Conservation (phyloP, 1,284 basidiomycete genomes). For the Singerocomus inundabilis region DNA sequence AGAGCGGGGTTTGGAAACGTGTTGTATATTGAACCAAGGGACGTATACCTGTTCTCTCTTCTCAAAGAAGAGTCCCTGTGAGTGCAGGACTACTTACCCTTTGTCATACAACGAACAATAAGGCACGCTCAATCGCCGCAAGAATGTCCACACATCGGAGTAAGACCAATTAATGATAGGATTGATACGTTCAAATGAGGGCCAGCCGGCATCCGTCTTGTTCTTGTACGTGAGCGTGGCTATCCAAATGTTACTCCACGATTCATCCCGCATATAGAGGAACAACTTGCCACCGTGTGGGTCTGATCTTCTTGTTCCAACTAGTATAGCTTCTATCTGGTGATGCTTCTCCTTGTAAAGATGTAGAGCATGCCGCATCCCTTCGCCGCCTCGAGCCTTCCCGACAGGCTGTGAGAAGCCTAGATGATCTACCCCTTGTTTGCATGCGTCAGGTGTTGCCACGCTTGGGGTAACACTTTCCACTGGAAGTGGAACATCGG, state of each 20-base stretch:
- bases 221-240: conserved; percentile 69
- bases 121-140: conserved; percentile 72
- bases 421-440: conserved; percentile 1
- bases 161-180: conserved; percentile 97
- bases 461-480: conserved; percentile 34
- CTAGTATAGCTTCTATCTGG: conserved; percentile 76
- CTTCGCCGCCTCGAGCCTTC: conserved; percentile 62
- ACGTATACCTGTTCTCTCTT: conserved; percentile 76
- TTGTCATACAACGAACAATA: conserved; percentile 92
- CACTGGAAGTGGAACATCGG: conserved; percentile 33
- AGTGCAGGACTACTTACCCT: conserved; percentile 56
- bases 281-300: conserved; percentile 82
- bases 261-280: background rate
- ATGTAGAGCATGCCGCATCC: conserved; percentile 81
- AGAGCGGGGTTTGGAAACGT: conserved; percentile 91
- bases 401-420: conserved; percentile 36
- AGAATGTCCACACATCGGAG: conserved; percentile 85
- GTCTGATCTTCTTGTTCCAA: conserved; percentile 87
- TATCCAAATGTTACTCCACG: conserved; percentile 28
- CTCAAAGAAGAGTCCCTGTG: background rate
- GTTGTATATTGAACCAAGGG: conserved; percentile 92
- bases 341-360: conserved; percentile 70
- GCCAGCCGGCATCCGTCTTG: conserved; percentile 88
- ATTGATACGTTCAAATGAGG: conserved; percentile 86
- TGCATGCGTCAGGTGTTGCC: conserved; percentile 15